These are phyloP conservation scores for Cudoniella acicularis DNA, from an alignment of 495 filamentous ascomycete species.

Conservation along the genomic window DNA sequence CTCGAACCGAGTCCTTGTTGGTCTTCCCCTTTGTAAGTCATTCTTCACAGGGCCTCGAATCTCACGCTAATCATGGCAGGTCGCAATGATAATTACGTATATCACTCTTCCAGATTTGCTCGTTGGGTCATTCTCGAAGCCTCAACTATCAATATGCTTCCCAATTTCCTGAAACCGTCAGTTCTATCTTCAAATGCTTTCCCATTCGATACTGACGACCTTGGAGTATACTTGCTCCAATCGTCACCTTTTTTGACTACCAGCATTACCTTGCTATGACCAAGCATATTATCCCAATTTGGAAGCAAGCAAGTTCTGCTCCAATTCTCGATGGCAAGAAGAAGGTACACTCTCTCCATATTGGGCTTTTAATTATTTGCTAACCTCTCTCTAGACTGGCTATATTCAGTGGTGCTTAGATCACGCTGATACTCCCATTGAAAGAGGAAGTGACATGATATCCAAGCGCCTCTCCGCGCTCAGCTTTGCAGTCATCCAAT, in stretches of 20 bases:
- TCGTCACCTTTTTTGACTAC: constrained; percentile 32
- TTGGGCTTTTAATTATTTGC: not conserved
- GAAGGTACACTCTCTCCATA: not conserved
- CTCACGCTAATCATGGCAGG: constrained; percentile 1
- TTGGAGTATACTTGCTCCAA: constrained; percentile 28
- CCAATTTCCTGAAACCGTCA: constrained; percentile 36
- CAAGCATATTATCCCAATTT: constrained; percentile 30
- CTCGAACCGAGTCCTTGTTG: constrained; percentile 42
- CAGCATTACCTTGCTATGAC: constrained; percentile 26
- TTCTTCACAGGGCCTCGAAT: not conserved
- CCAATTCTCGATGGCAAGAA: not conserved
- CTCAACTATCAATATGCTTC: constrained; percentile 31
- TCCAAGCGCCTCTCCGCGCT: constrained; percentile 35
- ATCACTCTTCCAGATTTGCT: constrained; percentile 39
- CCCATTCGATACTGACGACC: constrained; percentile 24
- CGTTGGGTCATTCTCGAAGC: constrained; percentile 32
- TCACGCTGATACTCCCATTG: constrained; percentile 25
- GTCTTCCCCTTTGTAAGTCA: constrained; percentile 35
- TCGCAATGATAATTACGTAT: constrained; percentile 38
- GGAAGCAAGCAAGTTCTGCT: constrained; percentile 23
- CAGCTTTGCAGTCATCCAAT: constrained; percentile 47
- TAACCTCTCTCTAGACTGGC: constrained; percentile 26
- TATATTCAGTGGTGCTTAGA: constrained; percentile 36
- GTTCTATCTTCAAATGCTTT: constrained; percentile 27
- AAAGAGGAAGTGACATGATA: constrained; percentile 28